A percentile compares a stretch with the other conserved stretches of the same genome.
phyloP scores from a whole-genome alignment of 371 early-diverging fungal genomes.

The Mucor velutinosus region DNA sequence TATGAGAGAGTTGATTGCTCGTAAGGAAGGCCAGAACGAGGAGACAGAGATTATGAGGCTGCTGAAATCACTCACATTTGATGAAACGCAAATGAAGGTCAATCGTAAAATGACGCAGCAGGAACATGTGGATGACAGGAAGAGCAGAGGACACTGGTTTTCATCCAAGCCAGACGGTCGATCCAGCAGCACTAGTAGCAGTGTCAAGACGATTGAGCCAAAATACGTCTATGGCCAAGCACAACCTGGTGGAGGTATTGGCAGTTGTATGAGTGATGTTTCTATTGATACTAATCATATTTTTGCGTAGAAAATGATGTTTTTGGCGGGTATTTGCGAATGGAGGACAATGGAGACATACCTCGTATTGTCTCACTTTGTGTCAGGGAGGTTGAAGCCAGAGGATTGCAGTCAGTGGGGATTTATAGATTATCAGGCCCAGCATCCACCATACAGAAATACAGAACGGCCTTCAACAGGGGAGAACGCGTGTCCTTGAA shows the following conservation, averaged over 20 bases:
- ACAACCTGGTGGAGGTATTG: slow-evolving; percentile 11
- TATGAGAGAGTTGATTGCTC: slow-evolving; percentile 51
- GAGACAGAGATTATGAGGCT: slow-evolving; percentile 28
- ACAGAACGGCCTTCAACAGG: slow-evolving; percentile 61
- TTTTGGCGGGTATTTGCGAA: slow-evolving; percentile 68
- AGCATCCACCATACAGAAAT: slow-evolving; percentile 69
- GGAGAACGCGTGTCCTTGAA: slow-evolving; percentile 45
- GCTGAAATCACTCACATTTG: slow-evolving; percentile 20
- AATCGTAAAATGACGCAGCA: slow-evolving; percentile 25
- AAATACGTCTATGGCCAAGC: slow-evolving; percentile 10
- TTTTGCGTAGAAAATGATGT: slow-evolving; percentile 36
- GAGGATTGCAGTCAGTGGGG: slow-evolving; percentile 67
- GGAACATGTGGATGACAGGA: slow-evolving; percentile 11
- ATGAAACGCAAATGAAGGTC: slow-evolving; percentile 32
- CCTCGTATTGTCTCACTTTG: slow-evolving; percentile 71
- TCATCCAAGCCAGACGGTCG: slow-evolving; percentile 6
- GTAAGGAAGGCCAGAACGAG: slow-evolving; percentile 32
- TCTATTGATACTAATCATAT: too few species aligned
- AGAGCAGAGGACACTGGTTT: slow-evolving; percentile 13
- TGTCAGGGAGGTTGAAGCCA: slow-evolving; percentile 66
- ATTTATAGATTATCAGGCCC: slow-evolving; percentile 86
- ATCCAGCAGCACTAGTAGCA: not conserved
- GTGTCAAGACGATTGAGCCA: slow-evolving; percentile 5
- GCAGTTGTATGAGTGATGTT: not conserved
- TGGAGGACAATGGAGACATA: slow-evolving; percentile 49